These are phyloP conservation scores for Lachancea meyersii DNA, from an alignment of 805 yeast genomes.

Conservation along the genomic window DNA sequence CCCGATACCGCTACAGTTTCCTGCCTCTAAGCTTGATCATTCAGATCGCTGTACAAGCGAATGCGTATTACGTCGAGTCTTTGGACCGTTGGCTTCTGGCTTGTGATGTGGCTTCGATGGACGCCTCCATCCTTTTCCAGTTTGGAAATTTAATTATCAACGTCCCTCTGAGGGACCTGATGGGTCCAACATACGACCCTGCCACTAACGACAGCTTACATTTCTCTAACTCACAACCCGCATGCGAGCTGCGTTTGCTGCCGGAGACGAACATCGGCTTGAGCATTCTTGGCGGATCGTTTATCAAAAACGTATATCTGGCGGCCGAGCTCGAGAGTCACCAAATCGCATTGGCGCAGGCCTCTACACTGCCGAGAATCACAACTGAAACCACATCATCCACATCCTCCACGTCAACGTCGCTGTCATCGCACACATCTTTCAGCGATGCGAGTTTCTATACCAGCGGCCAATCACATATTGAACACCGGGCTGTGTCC, in stretches of 20 bases:
- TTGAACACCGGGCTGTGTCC: background rate
- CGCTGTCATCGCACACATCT: background rate
- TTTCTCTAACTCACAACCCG: conserved; percentile 48
- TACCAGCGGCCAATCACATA: background rate
- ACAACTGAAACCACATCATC: background rate
- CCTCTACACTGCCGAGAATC: conserved; percentile 24
- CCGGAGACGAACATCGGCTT: conserved; percentile 46
- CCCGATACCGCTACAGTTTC: conserved; percentile 43
- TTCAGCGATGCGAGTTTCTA: background rate
- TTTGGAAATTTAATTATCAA: conserved; percentile 47
- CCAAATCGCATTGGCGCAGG: conserved; percentile 50
- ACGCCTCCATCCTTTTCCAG: conserved; percentile 47
- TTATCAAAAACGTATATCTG: conserved; percentile 46
- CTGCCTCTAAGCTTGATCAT: conserved; percentile 53
- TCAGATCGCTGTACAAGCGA: conserved; percentile 60
- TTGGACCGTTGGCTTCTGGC: conserved; percentile 54
- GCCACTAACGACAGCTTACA: conserved; percentile 34
- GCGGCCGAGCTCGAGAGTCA: conserved; percentile 60
- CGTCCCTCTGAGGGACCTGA: conserved; percentile 45
- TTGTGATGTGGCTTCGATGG: conserved; percentile 44
- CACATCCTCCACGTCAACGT: background rate
- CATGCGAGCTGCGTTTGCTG: conserved; percentile 49
- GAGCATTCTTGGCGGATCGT: conserved; percentile 52
- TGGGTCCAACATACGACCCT: conserved; percentile 35
- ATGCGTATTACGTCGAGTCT: conserved; percentile 51